Conservation (phyloP, 108 stramenopile species). For the Pseudonitzschia delicatissima region DNA sequence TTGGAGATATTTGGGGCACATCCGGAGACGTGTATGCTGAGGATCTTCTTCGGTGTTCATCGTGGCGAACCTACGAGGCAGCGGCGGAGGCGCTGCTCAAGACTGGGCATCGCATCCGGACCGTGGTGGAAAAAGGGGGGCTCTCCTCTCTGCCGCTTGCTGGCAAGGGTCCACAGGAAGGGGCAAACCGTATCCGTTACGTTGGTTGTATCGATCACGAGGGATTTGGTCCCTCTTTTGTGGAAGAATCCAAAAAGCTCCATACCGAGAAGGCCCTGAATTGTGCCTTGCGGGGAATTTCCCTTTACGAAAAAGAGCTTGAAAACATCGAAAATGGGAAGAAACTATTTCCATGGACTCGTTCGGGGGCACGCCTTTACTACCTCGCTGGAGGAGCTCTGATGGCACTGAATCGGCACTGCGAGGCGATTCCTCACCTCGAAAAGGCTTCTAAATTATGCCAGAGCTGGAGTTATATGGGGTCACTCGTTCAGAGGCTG, state of each 20-base stretch:
- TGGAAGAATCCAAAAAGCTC: slow-evolving; percentile 43
- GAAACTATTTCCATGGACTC: slow-evolving; percentile 16
- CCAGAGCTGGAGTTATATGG: slow-evolving; percentile 63
- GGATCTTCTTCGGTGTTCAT: slow-evolving; percentile 34
- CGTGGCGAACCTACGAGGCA: slow-evolving; percentile 62
- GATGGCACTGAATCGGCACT: slow-evolving; percentile 40
- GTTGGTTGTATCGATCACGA: slow-evolving; percentile 55
- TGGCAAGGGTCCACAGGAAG: slow-evolving; percentile 8
- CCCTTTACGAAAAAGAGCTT: slow-evolving; percentile 44
- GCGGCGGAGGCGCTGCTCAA: slow-evolving; percentile 61
- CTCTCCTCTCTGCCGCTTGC: background rate
- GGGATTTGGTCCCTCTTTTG: slow-evolving; percentile 41
- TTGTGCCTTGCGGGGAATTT: slow-evolving; percentile 56
- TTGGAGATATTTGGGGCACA: slow-evolving; percentile 16
- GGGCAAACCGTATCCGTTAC: slow-evolving; percentile 27
- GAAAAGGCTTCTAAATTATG: slow-evolving; percentile 46
- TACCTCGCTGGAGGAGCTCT: slow-evolving; percentile 79
- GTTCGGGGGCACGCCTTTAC: slow-evolving; percentile 57
- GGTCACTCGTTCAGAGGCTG: slow-evolving; percentile 52
- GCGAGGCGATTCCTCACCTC: slow-evolving; percentile 51
- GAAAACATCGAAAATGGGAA: slow-evolving; percentile 12
- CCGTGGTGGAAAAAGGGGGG: background rate
- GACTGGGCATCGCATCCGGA: slow-evolving; percentile 41
- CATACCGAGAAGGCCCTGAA: slow-evolving; percentile 58
- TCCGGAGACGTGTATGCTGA: slow-evolving; percentile 23